Conservation (phyloP, 2,329 filamentous ascomycete species). For the Cercospora beticola region DNA sequence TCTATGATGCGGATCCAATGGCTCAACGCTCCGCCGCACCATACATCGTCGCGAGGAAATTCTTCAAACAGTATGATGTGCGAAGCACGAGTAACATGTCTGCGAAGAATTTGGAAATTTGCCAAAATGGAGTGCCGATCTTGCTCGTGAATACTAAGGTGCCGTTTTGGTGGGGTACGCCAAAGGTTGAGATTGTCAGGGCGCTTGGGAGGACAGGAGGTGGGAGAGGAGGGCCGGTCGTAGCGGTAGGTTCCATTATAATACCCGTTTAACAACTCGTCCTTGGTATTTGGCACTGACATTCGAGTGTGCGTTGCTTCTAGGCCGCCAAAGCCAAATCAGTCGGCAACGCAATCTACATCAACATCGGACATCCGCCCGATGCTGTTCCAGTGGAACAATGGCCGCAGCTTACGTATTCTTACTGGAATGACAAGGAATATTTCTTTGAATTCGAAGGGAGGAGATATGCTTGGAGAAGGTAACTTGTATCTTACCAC, state of each 20-base stretch:
- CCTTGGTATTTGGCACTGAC: neutral
- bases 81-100: constrained; percentile 8
- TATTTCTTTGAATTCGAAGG: constrained; percentile 12
- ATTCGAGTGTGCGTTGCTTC: neutral
- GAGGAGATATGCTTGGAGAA: constrained; percentile 13
- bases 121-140: constrained; percentile 11
- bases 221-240: neutral
- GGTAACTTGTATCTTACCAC: neutral
- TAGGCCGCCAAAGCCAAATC: constrained; percentile 8
- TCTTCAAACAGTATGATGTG: constrained; percentile 15
- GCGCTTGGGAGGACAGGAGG: neutral
- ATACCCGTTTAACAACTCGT: no score
- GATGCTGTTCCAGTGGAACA: constrained; percentile 5
- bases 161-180: constrained; percentile 7
- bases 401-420: constrained; percentile 12
- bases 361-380: constrained; percentile 15
- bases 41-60: neutral
- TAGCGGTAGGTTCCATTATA: neutral
- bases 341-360: constrained; percentile 8
- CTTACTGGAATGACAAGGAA: constrained; percentile 3
- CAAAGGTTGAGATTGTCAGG: constrained; percentile 10
- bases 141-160: constrained; percentile 6
- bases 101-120: constrained; percentile 12
- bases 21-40: neutral
- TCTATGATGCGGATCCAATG: neutral